Evolutionary conservation across 2,329 filamentous ascomycete genomes (phyloP).

Genomic region (Emergomyces pasteurianus): DNA sequence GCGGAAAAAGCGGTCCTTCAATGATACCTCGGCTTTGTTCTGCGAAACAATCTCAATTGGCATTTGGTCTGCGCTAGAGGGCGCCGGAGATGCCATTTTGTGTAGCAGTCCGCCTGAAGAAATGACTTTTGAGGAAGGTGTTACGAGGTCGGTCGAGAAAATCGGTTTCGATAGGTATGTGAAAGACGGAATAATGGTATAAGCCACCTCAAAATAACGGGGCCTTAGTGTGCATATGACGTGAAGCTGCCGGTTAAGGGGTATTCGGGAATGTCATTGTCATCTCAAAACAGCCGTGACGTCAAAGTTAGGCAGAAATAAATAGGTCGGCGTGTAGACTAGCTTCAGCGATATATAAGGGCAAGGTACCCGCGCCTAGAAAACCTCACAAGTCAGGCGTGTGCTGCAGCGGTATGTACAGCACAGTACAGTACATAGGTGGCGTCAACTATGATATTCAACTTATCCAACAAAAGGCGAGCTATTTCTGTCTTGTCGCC

Average conservation of each 20-base stretch:
- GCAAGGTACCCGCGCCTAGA: not conserved
- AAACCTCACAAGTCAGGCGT: not conserved
- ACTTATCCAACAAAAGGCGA: not conserved
- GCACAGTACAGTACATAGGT: too few species aligned
- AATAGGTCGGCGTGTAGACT: not conserved
- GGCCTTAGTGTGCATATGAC: not conserved
- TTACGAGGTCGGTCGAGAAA: not conserved
- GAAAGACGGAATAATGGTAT: not conserved
- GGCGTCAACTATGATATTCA: not conserved
- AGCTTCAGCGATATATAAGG: not conserved
- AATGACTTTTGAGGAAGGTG: not conserved
- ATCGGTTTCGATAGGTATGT: not conserved
- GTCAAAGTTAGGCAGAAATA: not conserved
- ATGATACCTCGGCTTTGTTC: constrained; percentile 27
- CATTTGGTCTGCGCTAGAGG: not conserved
- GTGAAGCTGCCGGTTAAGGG: not conserved
- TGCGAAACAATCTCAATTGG: constrained; percentile 18
- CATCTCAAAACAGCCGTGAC: not conserved
- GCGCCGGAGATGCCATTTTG: not conserved
- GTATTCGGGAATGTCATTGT: not conserved
- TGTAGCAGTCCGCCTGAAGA: not conserved
- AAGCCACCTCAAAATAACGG: not conserved
- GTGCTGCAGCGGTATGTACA: not conserved
- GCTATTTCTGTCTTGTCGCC: not conserved
- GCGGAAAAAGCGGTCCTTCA: constrained; percentile 72